Evolutionary conservation across 768 basidiomycete species (phyloP), one percentile per base, ranked within the genome.

Genomic region (Boletales sp.): DNA sequence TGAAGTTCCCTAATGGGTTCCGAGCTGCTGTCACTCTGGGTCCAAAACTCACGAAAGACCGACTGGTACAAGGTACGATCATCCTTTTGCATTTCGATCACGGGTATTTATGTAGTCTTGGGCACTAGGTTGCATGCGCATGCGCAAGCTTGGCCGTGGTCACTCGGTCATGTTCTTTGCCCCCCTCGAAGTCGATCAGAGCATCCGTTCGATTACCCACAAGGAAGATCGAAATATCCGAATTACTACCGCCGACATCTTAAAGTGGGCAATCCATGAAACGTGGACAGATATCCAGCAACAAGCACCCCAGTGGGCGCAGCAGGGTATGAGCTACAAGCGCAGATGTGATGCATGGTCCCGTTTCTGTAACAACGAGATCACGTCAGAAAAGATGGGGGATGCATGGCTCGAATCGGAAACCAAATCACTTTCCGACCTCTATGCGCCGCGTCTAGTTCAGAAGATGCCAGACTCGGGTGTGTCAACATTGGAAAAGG

Each of bases 41-140:
- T 0, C 73, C 74, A 4, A 78, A 73, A 38, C 60, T 81, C 9
- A 77, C 74, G 0, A 81, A 81, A 50, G 80, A 82, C 62, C 67
- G 73, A 40, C 56, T 82, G 6, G 64, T 72, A 3, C 80, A 81
- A 69, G 80, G 54, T 50, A 17, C 7, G 37, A n/a, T 8, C 6
- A 10, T 9, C 4, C 7, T 17, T 4, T 14, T 14, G 9, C 6
- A 14, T 40, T 11, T 5, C 29, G 17, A 17, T 17, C 3, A 42
- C 7, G 0, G 6, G 12, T 12, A 17, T 39, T 19, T 6, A 19
- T 17, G 27, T 17, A 30, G 8, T 5, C 24, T 27, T 27, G 24
- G 11, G 8, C 10, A 2, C 15, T 17, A 42, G 41, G 41, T 42
- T 42, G 41, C 10, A 42, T 42, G 41, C 41, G 41, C n/a, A 42